These are phyloP conservation scores for Hordeum marinum DNA, from an alignment of 176 grass and related monocot species.

Conservation along the genomic window DNA sequence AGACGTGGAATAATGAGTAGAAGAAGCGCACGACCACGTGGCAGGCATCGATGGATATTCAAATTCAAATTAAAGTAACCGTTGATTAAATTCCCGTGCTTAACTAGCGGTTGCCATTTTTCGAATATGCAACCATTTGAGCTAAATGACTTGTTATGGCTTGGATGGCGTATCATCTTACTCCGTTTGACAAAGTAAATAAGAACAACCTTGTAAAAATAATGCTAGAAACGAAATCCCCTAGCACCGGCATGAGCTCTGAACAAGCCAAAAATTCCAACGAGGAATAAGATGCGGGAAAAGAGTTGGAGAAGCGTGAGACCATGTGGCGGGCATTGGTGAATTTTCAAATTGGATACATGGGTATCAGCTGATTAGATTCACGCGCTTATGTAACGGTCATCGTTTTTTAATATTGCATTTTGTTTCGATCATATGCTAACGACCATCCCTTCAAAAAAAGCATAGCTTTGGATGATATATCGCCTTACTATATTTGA, in stretches of 20 bases:
- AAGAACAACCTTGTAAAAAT: background rate
- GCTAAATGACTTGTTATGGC: background rate
- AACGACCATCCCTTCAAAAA: background rate
- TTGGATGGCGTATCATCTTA: background rate
- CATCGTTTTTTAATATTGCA: no score
- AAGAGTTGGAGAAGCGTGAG: background rate
- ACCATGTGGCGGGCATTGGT: background rate
- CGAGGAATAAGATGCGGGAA: background rate
- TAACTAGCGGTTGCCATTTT: no score
- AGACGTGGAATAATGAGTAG: no score
- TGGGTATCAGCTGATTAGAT: background rate
- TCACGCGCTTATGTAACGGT: background rate
- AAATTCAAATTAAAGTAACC: no score
- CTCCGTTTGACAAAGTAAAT: background rate
- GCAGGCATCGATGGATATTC: no score
- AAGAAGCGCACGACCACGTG: no score
- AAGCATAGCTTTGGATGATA: accelerated
- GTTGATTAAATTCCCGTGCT: no score
- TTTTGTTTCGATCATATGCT: background rate
- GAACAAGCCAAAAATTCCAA: background rate
- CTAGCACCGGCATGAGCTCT: background rate
- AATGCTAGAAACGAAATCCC: accelerated
- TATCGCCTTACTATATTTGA: background rate
- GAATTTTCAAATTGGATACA: background rate
- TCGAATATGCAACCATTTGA: background rate